Base-by-base conservation (phyloP, 2,329 filamentous ascomycete genomes). In the Aschersonia sp. region DNA sequence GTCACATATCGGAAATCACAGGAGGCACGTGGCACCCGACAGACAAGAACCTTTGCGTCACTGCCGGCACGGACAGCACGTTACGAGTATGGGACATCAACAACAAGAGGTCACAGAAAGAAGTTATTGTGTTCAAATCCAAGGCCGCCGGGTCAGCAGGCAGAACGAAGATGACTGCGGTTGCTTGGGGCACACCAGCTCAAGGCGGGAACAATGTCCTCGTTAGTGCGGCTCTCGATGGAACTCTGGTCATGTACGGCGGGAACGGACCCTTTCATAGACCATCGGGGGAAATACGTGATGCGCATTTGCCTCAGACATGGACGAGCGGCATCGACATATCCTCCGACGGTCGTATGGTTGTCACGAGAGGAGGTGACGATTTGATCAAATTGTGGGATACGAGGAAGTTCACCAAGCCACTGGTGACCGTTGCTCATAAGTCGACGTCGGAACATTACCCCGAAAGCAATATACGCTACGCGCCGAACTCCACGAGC, bases 11-110 rank as follows among this genome's bases (percentile, higher is more conserved):
- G 4, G 92, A 96, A 64, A 78, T 96, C 41, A 88, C 87, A 4
- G 85, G 83, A 29, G 90, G 87, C 29, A 84, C 83, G 40, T 98
- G 92, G 92, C 87, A 90, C 64, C 92, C 92, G 0, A 81, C 81
- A 2, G 82, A 96, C 61, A 81, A 76, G 58, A 88, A 95, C 55
- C 57, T 89, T 0, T 94, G 87, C 60, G 82, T 90, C 30, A 98
- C 92, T 2, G 89, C 88, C 40, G 89, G 89, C 6, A 94, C 89
- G 7, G 92, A 98, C 63, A 96, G 90, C 61, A 98, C 92, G 1
- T 68, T 98, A 52, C 79, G 92, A 48, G 95, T 98, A 60, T 98
- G 92, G 92, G 90, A 98, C 60, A 78, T 95, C 56, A 96, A 95
- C 64, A 83, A 90, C 56, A 86, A 88, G 58, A 79, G 89, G 53